Conservation (phyloP, 2,329 filamentous ascomycete genomes). For the Penicillium sp. region DNA sequence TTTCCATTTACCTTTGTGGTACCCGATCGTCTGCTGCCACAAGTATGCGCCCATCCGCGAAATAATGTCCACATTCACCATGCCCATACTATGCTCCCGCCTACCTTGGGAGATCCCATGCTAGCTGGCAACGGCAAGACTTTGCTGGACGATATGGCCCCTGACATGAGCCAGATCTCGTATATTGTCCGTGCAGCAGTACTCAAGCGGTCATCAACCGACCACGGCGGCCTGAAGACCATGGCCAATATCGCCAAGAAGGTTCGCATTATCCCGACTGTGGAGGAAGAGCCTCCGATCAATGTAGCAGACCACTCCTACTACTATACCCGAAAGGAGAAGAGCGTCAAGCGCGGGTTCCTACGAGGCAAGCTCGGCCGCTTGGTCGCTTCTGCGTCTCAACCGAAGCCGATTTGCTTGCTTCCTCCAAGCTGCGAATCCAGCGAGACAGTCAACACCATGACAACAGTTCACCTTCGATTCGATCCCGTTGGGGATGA, state of each 20-base stretch:
- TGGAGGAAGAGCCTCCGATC: slow-evolving; percentile 64
- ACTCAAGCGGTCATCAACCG: slow-evolving; percentile 41
- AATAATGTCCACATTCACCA: slow-evolving; percentile 56
- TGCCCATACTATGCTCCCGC: slow-evolving; percentile 63
- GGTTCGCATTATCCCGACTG: slow-evolving; percentile 62
- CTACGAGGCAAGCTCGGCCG: slow-evolving; percentile 61
- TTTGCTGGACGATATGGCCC: slow-evolving; percentile 63
- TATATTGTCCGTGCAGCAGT: slow-evolving; percentile 60
- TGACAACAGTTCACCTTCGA: slow-evolving; percentile 60
- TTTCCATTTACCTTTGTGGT: slow-evolving; percentile 69
- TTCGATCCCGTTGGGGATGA: slow-evolving; percentile 62
- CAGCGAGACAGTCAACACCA: slow-evolving; percentile 54
- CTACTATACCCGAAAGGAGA: slow-evolving; percentile 61
- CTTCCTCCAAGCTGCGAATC: slow-evolving; percentile 44
- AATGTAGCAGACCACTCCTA: slow-evolving; percentile 51
- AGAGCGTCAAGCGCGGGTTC: slow-evolving; percentile 63
- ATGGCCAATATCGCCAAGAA: slow-evolving; percentile 58
- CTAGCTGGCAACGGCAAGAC: slow-evolving; percentile 54
- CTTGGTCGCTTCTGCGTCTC: slow-evolving; percentile 59
- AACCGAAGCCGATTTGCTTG: slow-evolving; percentile 61
- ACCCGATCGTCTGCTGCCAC: slow-evolving; percentile 62
- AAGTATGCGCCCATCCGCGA: slow-evolving; percentile 59
- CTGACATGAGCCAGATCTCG: slow-evolving; percentile 63
- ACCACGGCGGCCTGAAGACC: slow-evolving; percentile 44
- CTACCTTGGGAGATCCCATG: slow-evolving; percentile 63